Evolutionary conservation across 805 yeast species (phyloP).

Genomic region (Pachysolen tannophilus): DNA sequence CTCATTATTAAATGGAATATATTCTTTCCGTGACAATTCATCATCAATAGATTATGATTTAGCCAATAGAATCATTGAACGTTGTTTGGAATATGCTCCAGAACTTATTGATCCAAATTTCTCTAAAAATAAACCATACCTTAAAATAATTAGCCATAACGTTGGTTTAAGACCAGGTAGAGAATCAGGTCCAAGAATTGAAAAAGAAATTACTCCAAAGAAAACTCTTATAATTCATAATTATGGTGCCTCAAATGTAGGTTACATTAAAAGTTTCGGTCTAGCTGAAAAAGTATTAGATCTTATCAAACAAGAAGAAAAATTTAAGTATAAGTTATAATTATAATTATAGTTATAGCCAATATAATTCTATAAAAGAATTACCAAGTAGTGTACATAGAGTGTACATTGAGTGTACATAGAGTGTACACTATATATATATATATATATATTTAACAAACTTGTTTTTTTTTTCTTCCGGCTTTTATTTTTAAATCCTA

Average conservation of each 20-base stretch:
- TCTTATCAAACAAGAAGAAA: background rate
- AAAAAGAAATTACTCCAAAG: conserved; percentile 11
- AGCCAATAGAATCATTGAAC: conserved; percentile 35
- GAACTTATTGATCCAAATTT: conserved; percentile 23
- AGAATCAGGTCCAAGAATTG: conserved; percentile 49
- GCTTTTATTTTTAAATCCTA: too few species aligned
- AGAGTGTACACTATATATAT: too few species aligned
- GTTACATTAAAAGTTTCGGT: conserved; percentile 63
- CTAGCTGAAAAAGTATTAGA: conserved; percentile 34
- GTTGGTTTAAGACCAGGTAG: conserved; percentile 68
- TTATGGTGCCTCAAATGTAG: conserved; percentile 68
- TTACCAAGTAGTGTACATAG: too few species aligned
- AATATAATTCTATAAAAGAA: too few species aligned
- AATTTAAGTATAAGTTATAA: background rate
- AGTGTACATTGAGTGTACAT: too few species aligned
- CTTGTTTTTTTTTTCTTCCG: too few species aligned
- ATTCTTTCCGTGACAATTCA: conserved; percentile 14
- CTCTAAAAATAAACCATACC: conserved; percentile 26
- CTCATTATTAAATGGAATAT: conserved; percentile 53
- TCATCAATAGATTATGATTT: conserved; percentile 32
- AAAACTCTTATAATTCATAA: conserved; percentile 54
- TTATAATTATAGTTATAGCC: too few species aligned
- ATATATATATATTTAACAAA: too few species aligned
- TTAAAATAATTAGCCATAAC: conserved; percentile 42
- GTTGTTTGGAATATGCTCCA: conserved; percentile 35